Evolutionary conservation across 306 rosid species (phyloP), one percentile per base, ranked within the genome.

Genomic region (Alnus glutinosa): DNA sequence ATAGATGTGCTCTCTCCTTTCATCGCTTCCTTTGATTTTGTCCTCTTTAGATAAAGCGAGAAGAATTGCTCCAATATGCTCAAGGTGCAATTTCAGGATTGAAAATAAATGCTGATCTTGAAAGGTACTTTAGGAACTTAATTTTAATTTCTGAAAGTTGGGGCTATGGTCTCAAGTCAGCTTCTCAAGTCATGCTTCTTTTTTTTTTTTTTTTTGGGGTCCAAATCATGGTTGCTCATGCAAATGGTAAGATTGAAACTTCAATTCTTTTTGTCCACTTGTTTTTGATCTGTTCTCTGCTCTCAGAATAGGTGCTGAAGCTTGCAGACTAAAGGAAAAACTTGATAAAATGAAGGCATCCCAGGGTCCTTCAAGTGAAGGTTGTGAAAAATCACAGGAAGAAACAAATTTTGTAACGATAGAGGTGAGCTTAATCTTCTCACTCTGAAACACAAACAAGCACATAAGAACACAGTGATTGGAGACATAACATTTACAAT

Each of bases 291-390:
- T 77, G 66, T 75, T 86, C 63, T 75, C 62, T 80, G 82, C 72
- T 87, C 86, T 78, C 98, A 94, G 98, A 88, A 84, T 94, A 88
- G 97, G 92, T 85, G 94, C 88, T 54, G 96, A 94, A 85, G 93
- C 83, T 72, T 47, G 83, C 80, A 86, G 82, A 55, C 66, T 92
- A 78, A 92, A 86, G 88, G 93, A 87, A 85, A 83, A 83, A 76
- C 80, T 94, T 72, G 90, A 90, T 76, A 82, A 85, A 81, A 71
- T 78, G 73, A 86, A 89, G 80, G 78, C 50, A 74, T 39, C 46
- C 12, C 81, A 67, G 74, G 48, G 59, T 52, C 74, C 73, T 74
- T 51, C 81, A 48, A 84, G 77, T 76, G 88, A 75, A 69, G 79
- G 75, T 44, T 44, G 16, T 58, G 75, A 80, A 39, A 86, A 79